Percentiles rank a stretch among this genome's conserved stretches.
phyloP scores from a whole-genome alignment of 192 early-diverging fungal species.

The Backusella parvicylindrica region DNA sequence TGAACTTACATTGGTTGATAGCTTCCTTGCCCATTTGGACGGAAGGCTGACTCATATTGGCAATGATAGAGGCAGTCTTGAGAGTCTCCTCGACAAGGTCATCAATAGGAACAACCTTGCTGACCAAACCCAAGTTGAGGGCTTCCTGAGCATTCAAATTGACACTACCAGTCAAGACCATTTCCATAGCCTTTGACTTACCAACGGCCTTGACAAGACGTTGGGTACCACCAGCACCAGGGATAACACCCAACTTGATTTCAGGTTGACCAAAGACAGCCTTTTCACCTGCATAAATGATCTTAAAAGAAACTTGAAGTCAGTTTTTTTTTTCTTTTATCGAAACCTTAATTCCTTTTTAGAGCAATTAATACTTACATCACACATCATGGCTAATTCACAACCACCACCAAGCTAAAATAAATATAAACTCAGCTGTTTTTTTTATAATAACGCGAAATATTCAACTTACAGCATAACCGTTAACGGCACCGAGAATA shows the following conservation, averaged over 20 bases:
- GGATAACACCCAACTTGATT: conserved; percentile 97
- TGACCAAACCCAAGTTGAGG: conserved; percentile 76
- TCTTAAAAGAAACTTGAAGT: conserved; percentile 41
- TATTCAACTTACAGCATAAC: conserved; percentile 73
- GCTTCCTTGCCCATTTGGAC: conserved; percentile 96
- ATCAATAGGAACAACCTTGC: conserved; percentile 84
- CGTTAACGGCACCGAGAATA: conserved; percentile 96
- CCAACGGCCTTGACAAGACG: conserved; percentile 89
- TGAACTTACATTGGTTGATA: conserved; percentile 73
- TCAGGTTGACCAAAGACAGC: conserved; percentile 98
- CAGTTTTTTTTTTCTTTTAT: not conserved
- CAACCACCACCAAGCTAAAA: conserved; percentile 92
- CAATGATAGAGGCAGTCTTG: conserved; percentile 89
- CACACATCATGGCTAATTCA: conserved; percentile 99
- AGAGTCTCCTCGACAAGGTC: conserved; percentile 82
- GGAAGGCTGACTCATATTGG: conserved; percentile 76
- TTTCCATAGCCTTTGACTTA: conserved; percentile 98
- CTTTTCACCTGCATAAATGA: conserved; percentile 97
- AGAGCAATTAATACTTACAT: conserved; percentile 36
- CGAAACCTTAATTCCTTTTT: not conserved
- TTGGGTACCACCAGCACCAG: conserved; percentile 84
- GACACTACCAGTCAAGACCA: conserved; percentile 82
- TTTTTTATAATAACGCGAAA: not conserved
- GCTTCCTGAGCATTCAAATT: conserved; percentile 88
- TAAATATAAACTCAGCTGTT: conserved; percentile 12